These are phyloP conservation scores for Kazachstania bromeliacearum DNA, from an alignment of 805 yeast genomes.

Conservation along the genomic window DNA sequence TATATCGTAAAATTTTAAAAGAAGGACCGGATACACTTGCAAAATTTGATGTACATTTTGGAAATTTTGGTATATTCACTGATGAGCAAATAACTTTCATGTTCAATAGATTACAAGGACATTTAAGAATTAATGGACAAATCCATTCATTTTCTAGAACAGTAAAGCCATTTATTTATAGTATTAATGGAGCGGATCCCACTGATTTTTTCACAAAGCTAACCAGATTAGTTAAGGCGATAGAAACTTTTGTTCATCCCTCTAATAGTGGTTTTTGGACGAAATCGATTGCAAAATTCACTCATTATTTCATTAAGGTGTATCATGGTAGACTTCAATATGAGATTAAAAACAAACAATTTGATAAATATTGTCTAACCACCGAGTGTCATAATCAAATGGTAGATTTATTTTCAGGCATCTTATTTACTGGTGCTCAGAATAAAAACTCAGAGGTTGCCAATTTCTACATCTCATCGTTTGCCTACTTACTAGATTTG, in stretches of 20 bases:
- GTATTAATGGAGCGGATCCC: conserved; percentile 45
- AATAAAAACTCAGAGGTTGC: conserved; percentile 53
- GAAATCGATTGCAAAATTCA: conserved; percentile 50
- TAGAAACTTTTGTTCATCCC: conserved; percentile 82
- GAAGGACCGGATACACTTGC: conserved; percentile 11
- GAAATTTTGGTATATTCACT: conserved; percentile 54
- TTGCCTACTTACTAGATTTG: conserved; percentile 57
- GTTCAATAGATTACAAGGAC: conserved; percentile 44
- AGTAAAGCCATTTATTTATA: conserved; percentile 41
- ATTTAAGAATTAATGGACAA: conserved; percentile 31
- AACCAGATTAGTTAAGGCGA: conserved; percentile 49
- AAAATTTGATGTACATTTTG: conserved; percentile 21
- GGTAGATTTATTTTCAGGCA: conserved; percentile 37
- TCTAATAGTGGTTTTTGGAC: conserved; percentile 93
- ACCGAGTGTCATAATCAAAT: conserved; percentile 28
- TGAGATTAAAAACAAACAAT: conserved; percentile 10
- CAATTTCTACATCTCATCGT: conserved; percentile 47
- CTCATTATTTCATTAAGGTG: conserved; percentile 49
- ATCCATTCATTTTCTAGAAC: conserved; percentile 38
- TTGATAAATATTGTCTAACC: conserved; percentile 20
- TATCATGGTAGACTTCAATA: conserved; percentile 44
- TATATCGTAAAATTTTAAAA: conserved; percentile 27
- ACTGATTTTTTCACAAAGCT: conserved; percentile 42
- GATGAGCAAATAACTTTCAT: conserved; percentile 51
- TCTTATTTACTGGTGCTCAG: conserved; percentile 63